phyloP scores from a whole-genome alignment of 164 flowering plant genomes.

The Sextonia rubra region DNA sequence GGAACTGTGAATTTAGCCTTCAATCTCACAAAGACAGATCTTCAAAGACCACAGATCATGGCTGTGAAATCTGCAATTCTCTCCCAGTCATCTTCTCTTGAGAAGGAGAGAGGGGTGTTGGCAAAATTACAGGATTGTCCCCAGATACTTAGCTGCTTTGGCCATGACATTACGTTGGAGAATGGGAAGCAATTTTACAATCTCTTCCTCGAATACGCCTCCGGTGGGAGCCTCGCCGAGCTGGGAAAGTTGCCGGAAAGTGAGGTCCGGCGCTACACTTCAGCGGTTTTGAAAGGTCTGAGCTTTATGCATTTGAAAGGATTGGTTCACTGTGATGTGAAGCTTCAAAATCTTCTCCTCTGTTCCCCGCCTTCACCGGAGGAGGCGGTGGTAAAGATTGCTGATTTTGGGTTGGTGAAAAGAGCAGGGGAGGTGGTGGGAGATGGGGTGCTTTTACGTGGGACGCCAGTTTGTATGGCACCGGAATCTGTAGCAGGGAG shows the following conservation, averaged over 20 bases:
- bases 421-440: slow-evolving; percentile 5
- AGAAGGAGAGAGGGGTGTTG: slow-evolving; percentile 38
- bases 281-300: slow-evolving; percentile 43
- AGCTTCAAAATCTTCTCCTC: slow-evolving; percentile 57
- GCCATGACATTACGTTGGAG: slow-evolving; percentile 35
- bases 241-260: slow-evolving; percentile 35
- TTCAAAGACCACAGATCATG: slow-evolving; percentile 18
- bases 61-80: slow-evolving; percentile 49
- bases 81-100: slow-evolving; percentile 28
- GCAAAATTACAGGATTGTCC: slow-evolving; percentile 29
- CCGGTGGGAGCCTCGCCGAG: slow-evolving; percentile 50
- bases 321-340: slow-evolving; percentile 76
- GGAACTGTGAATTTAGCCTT: slow-evolving; percentile 42
- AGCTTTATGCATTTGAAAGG: slow-evolving; percentile 44
- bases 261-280: slow-evolving; percentile 35
- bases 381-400: slow-evolving; percentile 37
- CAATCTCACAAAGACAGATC: slow-evolving; percentile 2
- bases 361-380: slow-evolving; percentile 8
- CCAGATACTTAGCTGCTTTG: slow-evolving; percentile 40
- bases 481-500: slow-evolving; percentile 39
- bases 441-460: slow-evolving; percentile 20
- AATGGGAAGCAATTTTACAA: slow-evolving; percentile 39
- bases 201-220: slow-evolving; percentile 56
- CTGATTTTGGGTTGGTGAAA: slow-evolving; percentile 80
- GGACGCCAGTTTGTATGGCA: slow-evolving; percentile 59